Conservation (phyloP, 768 basidiomycete genomes). For the Calocybe indica region DNA sequence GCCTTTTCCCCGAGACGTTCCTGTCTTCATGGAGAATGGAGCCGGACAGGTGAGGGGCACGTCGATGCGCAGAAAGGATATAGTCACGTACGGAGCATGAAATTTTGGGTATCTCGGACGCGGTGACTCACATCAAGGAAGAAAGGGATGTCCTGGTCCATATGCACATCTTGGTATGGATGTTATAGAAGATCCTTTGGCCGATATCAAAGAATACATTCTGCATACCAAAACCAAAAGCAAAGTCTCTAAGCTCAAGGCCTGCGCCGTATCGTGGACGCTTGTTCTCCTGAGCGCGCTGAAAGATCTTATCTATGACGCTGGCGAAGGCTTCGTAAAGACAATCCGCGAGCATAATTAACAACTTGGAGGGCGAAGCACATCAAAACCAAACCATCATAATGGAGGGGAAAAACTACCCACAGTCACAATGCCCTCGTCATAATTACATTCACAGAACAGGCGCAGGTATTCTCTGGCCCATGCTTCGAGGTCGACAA, state of each 20-base stretch:
- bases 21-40: too few species aligned
- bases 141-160: too few species aligned
- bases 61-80: too few species aligned
- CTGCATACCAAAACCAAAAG: conserved; percentile 10
- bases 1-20: too few species aligned
- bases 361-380: conserved; percentile 2
- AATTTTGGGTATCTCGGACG: too few species aligned
- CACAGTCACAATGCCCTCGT: conserved; percentile 7
- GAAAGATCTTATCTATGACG: conserved; percentile 10
- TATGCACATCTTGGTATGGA: too few species aligned
- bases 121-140: too few species aligned
- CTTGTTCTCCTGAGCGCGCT: conserved; percentile 9
- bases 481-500: conserved; percentile 8
- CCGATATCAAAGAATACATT: too few species aligned
- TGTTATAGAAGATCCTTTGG: too few species aligned
- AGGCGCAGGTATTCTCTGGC: conserved; percentile 11
- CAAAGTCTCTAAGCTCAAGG: conserved; percentile 11
- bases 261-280: conserved; percentile 3
- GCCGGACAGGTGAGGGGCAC: too few species aligned
- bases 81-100: too few species aligned
- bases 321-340: conserved; percentile 12
- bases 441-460: conserved; percentile 4
- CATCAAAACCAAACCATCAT: not conserved
- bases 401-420: not conserved
- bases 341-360: conserved; percentile 11